These are phyloP conservation scores for Pistacia atlantica DNA, from an alignment of 345 rosid genomes.

Conservation along the genomic window DNA sequence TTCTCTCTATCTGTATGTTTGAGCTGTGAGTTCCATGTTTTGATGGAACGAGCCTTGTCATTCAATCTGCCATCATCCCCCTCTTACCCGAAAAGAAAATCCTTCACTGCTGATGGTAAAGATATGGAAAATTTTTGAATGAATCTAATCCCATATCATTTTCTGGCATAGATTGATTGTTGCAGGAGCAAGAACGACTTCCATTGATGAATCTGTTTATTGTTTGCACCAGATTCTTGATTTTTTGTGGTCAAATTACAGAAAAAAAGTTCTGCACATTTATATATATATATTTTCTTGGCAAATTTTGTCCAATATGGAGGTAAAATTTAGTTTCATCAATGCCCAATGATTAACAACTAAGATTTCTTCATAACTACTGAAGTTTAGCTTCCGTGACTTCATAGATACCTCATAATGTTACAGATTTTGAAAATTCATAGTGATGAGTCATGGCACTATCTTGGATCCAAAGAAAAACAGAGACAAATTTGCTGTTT, in stretches of 20 bases:
- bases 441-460: not conserved
- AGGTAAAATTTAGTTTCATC: not conserved
- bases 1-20: not conserved
- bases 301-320: no score
- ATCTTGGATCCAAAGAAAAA: not conserved
- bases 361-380: not conserved
- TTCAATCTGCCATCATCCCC: not conserved
- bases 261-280: no score
- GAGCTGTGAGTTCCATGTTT: not conserved
- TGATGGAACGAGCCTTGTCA: slow-evolving; percentile 1
- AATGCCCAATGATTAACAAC: not conserved
- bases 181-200: not conserved
- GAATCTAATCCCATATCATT: not conserved
- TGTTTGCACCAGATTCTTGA: not conserved
- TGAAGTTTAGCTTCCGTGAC: not conserved
- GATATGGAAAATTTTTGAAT: not conserved
- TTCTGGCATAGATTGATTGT: not conserved
- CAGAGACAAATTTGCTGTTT: not conserved
- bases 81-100: not conserved
- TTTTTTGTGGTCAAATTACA: not conserved
- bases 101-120: not conserved
- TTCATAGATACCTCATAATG: not conserved
- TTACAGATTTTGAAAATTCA: slow-evolving; percentile 2
- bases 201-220: not conserved
- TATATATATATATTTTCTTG: no score